Evolutionary conservation across 2,329 filamentous ascomycete genomes (phyloP), one percentile per base, ranked within the genome.

Genomic region (Metarhizium album): DNA sequence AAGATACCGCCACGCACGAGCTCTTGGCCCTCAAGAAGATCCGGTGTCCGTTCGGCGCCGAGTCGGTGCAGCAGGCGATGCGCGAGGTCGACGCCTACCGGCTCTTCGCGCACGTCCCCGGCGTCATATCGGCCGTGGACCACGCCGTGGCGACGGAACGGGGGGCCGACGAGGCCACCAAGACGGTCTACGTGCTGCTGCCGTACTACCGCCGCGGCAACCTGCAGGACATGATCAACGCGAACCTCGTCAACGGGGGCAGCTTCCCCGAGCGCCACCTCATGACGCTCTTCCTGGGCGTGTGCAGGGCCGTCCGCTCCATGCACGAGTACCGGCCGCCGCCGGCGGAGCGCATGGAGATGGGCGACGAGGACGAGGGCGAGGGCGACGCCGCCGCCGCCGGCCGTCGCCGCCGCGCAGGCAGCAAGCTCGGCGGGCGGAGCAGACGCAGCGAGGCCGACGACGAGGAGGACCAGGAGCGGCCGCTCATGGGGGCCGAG

Each of bases 11-110:
- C 50, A 86, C 82, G 48, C 86, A 87, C 53, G 83, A 91, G 61
- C 80, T 95, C 45, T 91, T 95, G 68, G 93, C 93, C 18, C 83
- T 97, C 55, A 98, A 98, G 71, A 98, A 98, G 78, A 98, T 98
- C 68, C 85, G 91, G 65, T 98, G 93, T 75, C 91, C 93, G 4
- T 97, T 98, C 64, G 93, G 93, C 58, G 86, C 93, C 68, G 93
- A 98, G 74, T 95, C 89, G 24, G 91, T 98, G 53, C 83, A 89
- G 58, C 89, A 88, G 66, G 93, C 93, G 48, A 85, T 97, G 77
- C 91, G 91, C 68, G 93, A 98, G 73, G 93, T 97, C 55, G 91
- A 97, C 68, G 91, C 93, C 47, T 98, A 98, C 74, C 84, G 84
- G 57, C 81, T 96, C 53, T 98, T 98, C 72, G 74, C 82, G 50